Conservation (phyloP, 1,284 basidiomycete genomes). For the Cerioporus squamosus region DNA sequence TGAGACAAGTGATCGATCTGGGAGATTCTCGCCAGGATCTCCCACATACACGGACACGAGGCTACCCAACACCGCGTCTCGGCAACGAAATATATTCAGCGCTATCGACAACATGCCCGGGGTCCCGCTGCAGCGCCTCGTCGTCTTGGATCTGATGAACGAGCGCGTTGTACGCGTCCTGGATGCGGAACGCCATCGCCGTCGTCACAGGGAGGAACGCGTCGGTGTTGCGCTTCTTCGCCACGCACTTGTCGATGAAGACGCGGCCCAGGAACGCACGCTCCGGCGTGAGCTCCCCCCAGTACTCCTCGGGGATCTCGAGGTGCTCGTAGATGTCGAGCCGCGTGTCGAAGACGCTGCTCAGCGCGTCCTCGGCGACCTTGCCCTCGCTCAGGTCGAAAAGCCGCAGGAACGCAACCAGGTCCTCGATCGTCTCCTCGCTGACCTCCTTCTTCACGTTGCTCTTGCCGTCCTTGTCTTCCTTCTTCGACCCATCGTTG, state of each 20-base stretch:
- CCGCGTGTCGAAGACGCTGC: conserved; percentile 67
- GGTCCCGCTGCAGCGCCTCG: no score
- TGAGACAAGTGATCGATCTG: no score
- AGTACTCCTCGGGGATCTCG: conserved; percentile 82
- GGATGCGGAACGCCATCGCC: conserved; percentile 85
- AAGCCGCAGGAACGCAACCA: conserved; percentile 60
- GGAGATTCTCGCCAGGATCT: no score
- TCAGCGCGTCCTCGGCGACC: conserved; percentile 70
- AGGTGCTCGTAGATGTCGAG: conserved; percentile 67
- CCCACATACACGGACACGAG: no score
- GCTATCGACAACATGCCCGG: no score
- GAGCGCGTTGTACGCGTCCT: conserved; percentile 71
- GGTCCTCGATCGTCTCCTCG: conserved; percentile 30
- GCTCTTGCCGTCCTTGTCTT: conserved; percentile 44
- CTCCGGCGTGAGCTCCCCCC: conserved; percentile 81
- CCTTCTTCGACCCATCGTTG: conserved; percentile 43
- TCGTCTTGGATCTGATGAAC: no score
- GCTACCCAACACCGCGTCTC: no score
- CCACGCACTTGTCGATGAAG: conserved; percentile 82
- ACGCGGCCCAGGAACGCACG: conserved; percentile 85
- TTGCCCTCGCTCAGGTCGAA: conserved; percentile 67
- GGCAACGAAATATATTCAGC: no score
- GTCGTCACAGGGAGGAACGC: conserved; percentile 87
- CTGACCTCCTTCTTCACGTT: conserved; percentile 16
- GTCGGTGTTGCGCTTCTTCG: conserved; percentile 71